These are phyloP conservation scores for Amphichorda felina DNA, from an alignment of 2,329 filamentous ascomycete genomes.

Conservation along the genomic window DNA sequence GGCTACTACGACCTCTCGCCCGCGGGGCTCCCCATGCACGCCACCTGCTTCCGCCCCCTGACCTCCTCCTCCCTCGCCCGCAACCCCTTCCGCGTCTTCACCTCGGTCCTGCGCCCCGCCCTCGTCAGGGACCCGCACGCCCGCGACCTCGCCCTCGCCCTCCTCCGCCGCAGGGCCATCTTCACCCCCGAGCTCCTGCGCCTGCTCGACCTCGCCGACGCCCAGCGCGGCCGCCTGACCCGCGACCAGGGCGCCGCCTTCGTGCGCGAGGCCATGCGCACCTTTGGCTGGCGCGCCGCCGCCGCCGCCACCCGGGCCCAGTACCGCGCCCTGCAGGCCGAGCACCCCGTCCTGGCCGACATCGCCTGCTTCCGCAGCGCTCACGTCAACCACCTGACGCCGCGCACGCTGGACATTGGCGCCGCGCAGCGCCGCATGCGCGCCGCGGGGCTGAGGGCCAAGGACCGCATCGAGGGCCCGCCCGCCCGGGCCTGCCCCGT, in stretches of 20 bases:
- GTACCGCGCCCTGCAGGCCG: constrained; percentile 26
- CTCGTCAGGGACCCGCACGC: constrained; percentile 20
- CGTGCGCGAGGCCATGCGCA: constrained; percentile 28
- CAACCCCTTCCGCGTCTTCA: constrained; percentile 31
- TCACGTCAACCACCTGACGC: constrained; percentile 43
- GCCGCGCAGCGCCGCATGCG: constrained; percentile 30
- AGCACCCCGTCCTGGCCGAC: constrained; percentile 36
- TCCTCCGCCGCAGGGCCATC: constrained; percentile 24
- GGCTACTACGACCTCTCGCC: constrained; percentile 38
- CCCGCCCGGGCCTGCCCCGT: constrained; percentile 29
- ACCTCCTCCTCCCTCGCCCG: constrained; percentile 16
- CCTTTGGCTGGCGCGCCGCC: constrained; percentile 33
- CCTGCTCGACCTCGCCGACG: constrained; percentile 22
- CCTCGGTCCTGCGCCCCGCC: constrained; percentile 24
- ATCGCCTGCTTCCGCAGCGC: constrained; percentile 27
- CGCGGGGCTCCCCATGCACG: constrained; percentile 36
- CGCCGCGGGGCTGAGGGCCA: constrained; percentile 25
- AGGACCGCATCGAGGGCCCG: constrained; percentile 39
- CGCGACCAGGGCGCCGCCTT: constrained; percentile 20
- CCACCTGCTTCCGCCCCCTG: constrained; percentile 35
- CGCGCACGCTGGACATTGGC: constrained; percentile 35
- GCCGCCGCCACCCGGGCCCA: constrained; percentile 25
- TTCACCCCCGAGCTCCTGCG: constrained; percentile 25
- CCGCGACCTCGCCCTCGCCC: constrained; percentile 16
- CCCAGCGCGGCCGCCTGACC: constrained; percentile 13